phyloP scores from a whole-genome alignment of 352 stramenopile species.

The Pythium volutum region DNA sequence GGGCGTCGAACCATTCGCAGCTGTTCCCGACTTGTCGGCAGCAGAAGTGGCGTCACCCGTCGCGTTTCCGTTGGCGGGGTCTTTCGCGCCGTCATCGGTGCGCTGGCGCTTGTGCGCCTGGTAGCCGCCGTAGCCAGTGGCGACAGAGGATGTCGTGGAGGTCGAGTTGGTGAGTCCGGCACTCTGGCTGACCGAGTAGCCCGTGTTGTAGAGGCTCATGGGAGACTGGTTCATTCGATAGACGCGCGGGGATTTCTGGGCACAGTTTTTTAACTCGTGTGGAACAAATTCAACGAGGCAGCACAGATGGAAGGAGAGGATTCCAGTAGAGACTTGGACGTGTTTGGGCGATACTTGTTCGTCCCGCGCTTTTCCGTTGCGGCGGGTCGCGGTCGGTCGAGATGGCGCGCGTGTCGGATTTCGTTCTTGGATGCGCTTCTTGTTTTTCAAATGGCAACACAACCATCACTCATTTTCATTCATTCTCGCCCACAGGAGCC shows the following conservation, averaged over 20 bases:
- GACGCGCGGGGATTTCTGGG: not conserved
- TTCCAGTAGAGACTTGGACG: not conserved
- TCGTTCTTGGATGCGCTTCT: conserved; percentile 27
- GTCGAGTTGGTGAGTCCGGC: conserved; percentile 15
- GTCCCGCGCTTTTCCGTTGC: conserved; percentile 14
- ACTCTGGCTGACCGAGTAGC: conserved; percentile 26
- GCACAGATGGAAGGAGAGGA: not conserved
- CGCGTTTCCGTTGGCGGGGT: conserved; percentile 5
- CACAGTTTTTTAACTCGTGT: not conserved
- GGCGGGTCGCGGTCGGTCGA: not conserved
- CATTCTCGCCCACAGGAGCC: conserved; percentile 26
- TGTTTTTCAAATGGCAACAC: conserved; percentile 42
- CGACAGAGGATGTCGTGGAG: conserved; percentile 7
- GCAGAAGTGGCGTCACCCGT: not conserved
- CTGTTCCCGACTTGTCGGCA: conserved; percentile 22
- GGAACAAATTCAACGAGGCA: not conserved
- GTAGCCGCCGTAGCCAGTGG: conserved; percentile 27
- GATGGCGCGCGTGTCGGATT: not conserved
- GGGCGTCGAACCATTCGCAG: conserved; percentile 14
- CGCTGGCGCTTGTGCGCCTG: conserved; percentile 57
- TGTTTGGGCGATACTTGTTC: not conserved
- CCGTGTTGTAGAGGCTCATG: conserved; percentile 28
- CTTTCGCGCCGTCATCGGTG: conserved; percentile 32
- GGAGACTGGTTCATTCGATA: conserved; percentile 2
- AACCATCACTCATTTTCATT: conserved; percentile 45